phyloP scores from a whole-genome alignment of 495 filamentous ascomycete species.

The Chaetomium tenue region DNA sequence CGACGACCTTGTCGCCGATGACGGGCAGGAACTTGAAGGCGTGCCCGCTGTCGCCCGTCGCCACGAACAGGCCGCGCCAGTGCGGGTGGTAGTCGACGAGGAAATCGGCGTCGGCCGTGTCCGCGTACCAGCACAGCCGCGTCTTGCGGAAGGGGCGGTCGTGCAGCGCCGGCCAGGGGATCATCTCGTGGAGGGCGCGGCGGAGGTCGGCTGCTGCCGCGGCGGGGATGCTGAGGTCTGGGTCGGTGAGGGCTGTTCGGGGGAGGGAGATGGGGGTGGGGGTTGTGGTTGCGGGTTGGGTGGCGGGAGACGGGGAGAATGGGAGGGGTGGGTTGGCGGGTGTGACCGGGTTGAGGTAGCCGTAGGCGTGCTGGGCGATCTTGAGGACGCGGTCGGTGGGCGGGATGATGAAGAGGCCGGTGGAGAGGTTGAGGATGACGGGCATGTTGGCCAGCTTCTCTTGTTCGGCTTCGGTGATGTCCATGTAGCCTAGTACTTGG shows the following conservation, averaged over 20 bases:
- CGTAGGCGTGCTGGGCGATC: conserved; percentile 76
- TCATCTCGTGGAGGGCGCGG: conserved; percentile 57
- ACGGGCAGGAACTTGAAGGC: conserved; percentile 88
- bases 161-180: conserved; percentile 55
- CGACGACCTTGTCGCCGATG: conserved; percentile 72
- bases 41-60: conserved; percentile 84
- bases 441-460: conserved; percentile 61
- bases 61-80: conserved; percentile 67
- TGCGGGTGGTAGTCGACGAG: conserved; percentile 73
- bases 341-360: conserved; percentile 70
- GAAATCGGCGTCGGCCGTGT: conserved; percentile 79
- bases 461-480: conserved; percentile 67
- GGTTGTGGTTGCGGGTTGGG: neutral
- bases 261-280: conserved; percentile 44
- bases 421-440: conserved; percentile 73
- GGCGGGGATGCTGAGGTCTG: conserved; percentile 46
- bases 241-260: conserved; percentile 45
- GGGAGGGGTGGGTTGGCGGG: conserved; percentile 46
- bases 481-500: conserved; percentile 75
- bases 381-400: conserved; percentile 70
- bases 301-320: conserved; percentile 22
- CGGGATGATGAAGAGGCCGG: conserved; percentile 81
- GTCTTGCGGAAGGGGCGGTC: conserved; percentile 64
- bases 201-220: conserved; percentile 65
- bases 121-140: conserved; percentile 87